Percentiles rank a stretch among this genome's conserved stretches.
Conservation (phyloP, 1,139 yeast genomes). For the Kurtzmaniella quercitrusa region DNA sequence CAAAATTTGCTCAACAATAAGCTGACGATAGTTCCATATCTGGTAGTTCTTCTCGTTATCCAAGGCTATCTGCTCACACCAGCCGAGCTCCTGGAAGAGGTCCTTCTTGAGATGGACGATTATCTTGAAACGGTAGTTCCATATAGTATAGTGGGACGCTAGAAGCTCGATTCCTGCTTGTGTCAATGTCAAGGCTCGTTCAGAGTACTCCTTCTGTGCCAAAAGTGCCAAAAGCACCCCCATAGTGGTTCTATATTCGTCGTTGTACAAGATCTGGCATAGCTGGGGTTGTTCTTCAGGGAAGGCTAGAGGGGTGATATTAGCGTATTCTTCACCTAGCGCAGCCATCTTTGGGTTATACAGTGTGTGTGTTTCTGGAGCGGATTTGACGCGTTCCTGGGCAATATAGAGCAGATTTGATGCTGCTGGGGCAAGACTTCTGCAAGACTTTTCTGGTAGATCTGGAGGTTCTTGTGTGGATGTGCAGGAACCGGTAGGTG, state of each 20-base stretch:
- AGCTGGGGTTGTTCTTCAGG: slow-evolving; percentile 50
- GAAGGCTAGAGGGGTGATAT: slow-evolving; percentile 36
- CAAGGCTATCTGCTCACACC: slow-evolving; percentile 76
- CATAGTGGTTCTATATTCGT: slow-evolving; percentile 61
- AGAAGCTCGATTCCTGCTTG: slow-evolving; percentile 57
- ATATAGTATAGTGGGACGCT: slow-evolving; percentile 90
- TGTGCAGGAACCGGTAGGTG: too few species aligned
- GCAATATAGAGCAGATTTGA: too few species aligned
- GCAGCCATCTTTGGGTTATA: background rate
- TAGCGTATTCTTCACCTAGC: slow-evolving; percentile 23
- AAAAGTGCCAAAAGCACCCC: slow-evolving; percentile 62
- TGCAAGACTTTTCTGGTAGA: too few species aligned
- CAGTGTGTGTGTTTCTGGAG: too few species aligned
- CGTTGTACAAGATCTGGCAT: slow-evolving; percentile 74
- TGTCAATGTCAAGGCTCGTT: slow-evolving; percentile 68
- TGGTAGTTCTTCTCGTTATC: slow-evolving; percentile 89
- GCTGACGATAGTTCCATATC: slow-evolving; percentile 88
- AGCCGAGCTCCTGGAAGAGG: slow-evolving; percentile 52
- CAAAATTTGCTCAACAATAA: slow-evolving; percentile 39
- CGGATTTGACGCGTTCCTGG: too few species aligned
- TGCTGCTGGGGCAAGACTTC: too few species aligned
- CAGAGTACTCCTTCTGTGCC: slow-evolving; percentile 57
- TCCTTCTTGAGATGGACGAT: slow-evolving; percentile 36
- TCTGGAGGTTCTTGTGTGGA: too few species aligned
- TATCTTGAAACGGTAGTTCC: slow-evolving; percentile 73